Evolutionary conservation across 164 flowering plant genomes (phyloP).

Genomic region (Kalanchoe fedtschenkoi): DNA sequence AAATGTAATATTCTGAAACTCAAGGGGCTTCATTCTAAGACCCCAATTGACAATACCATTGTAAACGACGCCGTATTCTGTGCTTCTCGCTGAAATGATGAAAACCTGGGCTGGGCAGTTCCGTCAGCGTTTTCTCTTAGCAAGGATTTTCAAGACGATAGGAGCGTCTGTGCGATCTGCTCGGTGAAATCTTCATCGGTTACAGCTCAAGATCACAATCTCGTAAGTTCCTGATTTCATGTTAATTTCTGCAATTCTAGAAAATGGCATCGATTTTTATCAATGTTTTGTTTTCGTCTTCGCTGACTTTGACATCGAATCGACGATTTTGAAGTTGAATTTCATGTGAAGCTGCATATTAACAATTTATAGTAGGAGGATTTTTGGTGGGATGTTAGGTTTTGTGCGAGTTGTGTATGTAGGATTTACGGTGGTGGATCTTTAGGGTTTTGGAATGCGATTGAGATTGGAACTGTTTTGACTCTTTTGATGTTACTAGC

Average conservation of each 20-base stretch:
- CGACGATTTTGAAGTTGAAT: too few relatives aligned
- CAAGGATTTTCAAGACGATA: background rate
- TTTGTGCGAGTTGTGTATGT: background rate
- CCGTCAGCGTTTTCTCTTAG: background rate
- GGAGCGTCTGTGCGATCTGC: background rate
- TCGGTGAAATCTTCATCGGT: background rate
- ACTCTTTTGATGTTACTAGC: too few relatives aligned
- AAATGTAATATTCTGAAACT: background rate
- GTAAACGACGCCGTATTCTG: background rate
- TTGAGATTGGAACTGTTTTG: background rate
- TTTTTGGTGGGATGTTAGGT: background rate
- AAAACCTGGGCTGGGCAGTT: background rate
- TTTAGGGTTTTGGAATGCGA: background rate
- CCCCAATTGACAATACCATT: too few relatives aligned
- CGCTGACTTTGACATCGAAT: too few relatives aligned
- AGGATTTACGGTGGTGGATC: background rate
- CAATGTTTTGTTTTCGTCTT: too few relatives aligned
- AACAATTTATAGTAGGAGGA: too few relatives aligned
- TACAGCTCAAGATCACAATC: background rate
- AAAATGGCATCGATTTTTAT: too few relatives aligned
- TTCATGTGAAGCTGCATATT: too few relatives aligned
- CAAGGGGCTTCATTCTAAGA: background rate
- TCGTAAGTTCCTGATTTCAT: too few relatives aligned
- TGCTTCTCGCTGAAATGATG: background rate
- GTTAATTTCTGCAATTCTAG: too few relatives aligned